phyloP scores from a whole-genome alignment of 2,329 filamentous ascomycete genomes.

The Beauveria varroae region DNA sequence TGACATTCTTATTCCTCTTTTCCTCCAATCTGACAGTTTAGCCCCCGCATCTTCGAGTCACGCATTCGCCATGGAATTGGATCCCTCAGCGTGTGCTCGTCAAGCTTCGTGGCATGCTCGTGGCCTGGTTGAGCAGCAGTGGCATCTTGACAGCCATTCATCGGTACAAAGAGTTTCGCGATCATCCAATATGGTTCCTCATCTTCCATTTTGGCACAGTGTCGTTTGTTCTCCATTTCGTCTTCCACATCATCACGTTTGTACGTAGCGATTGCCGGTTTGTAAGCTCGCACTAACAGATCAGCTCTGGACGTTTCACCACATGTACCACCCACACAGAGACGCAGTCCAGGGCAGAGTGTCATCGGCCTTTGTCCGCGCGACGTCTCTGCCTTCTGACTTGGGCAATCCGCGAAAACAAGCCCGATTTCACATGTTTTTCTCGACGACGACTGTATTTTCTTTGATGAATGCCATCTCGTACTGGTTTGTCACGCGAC shows the following conservation, averaged over 20 bases:
- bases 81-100: constrained; percentile 40
- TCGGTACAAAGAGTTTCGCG: constrained; percentile 37
- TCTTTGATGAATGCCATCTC: constrained; percentile 42
- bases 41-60: constrained; percentile 44
- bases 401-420: constrained; percentile 33
- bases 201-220: constrained; percentile 44
- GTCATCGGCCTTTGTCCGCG: constrained; percentile 28
- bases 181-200: constrained; percentile 32
- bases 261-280: constrained; percentile 26
- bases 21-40: constrained; percentile 16
- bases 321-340: constrained; percentile 38
- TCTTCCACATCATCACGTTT: constrained; percentile 39
- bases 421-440: constrained; percentile 44
- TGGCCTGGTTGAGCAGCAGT: constrained; percentile 36
- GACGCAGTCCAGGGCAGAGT: constrained; percentile 23
- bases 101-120: constrained; percentile 32
- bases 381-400: constrained; percentile 39
- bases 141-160: constrained; percentile 29
- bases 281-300: background rate
- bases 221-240: constrained; percentile 32
- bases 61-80: constrained; percentile 42
- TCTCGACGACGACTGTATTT: constrained; percentile 38
- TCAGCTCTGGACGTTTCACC: constrained; percentile 45
- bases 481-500: constrained; percentile 39
- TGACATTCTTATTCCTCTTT: constrained; percentile 3